Conservation (phyloP, 2,329 filamentous ascomycete genomes). For the Sarocladium oryzae region DNA sequence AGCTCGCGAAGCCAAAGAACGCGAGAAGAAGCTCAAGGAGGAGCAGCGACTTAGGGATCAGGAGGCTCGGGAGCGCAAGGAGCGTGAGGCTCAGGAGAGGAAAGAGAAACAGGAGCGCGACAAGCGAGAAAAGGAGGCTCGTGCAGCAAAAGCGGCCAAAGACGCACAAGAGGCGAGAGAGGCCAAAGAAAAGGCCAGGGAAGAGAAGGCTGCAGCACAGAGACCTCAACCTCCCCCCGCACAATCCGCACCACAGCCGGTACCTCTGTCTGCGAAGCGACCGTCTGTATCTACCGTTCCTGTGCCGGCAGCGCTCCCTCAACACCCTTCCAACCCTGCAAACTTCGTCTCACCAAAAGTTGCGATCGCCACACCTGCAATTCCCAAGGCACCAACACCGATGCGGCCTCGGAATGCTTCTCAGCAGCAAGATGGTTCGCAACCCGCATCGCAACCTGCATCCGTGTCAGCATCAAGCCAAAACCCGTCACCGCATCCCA, state of each 20-base stretch:
- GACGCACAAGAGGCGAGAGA: slow-evolving; percentile 46
- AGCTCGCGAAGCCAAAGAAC: slow-evolving; percentile 51
- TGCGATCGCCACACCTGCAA: slow-evolving; percentile 67
- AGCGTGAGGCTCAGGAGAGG: slow-evolving; percentile 62
- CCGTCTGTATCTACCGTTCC: slow-evolving; percentile 20
- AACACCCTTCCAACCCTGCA: slow-evolving; percentile 51
- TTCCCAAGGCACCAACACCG: slow-evolving; percentile 78
- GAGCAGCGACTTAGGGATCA: slow-evolving; percentile 76
- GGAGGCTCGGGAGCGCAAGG: slow-evolving; percentile 64
- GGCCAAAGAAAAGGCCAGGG: slow-evolving; percentile 59
- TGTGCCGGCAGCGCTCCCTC: slow-evolving; percentile 46
- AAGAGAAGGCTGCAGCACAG: slow-evolving; percentile 39
- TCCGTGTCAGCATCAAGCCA: slow-evolving; percentile 41
- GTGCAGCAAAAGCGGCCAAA: slow-evolving; percentile 51
- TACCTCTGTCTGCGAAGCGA: not conserved
- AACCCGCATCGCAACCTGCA: slow-evolving; percentile 59
- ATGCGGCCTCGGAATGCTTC: slow-evolving; percentile 70
- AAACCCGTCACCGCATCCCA: slow-evolving; percentile 51
- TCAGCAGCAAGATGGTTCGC: slow-evolving; percentile 71
- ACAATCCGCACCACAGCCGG: slow-evolving; percentile 27
- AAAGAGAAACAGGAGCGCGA: slow-evolving; percentile 55
- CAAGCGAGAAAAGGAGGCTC: slow-evolving; percentile 54
- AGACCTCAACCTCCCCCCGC: slow-evolving; percentile 19
- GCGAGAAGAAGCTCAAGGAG: slow-evolving; percentile 79
- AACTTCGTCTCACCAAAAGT: slow-evolving; percentile 73